Evolutionary conservation across 1,284 basidiomycete genomes (phyloP), one percentile per base, ranked within the genome.

Genomic region (Austroboletus novae-zelandiae): DNA sequence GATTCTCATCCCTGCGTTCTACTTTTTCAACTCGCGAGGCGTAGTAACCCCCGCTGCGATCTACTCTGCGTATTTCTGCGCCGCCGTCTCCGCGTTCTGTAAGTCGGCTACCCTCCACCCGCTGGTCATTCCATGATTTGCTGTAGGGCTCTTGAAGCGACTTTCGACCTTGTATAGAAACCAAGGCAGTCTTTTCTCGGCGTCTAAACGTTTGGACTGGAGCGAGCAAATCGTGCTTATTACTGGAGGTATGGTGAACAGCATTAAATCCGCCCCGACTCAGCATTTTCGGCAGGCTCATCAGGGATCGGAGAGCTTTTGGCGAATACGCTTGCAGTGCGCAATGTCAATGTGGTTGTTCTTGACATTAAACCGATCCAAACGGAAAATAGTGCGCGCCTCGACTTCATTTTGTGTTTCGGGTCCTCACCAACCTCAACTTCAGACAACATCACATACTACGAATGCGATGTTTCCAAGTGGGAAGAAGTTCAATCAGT

Each of bases 401-500:
- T 50, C 20, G 55, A 23, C 20, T 40, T 42, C 5, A 29, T 53
- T 20, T 40, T 35, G 20, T 20, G 3, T 30, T 25, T 40, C 43
- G 14, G 15, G 29, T 17, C 10, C 52, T 47, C 53, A 51, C 35
- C 34, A 23, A 43, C 27, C 37, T 32, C 17, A 29, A 18, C 20
- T 44, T 31, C 52, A 92, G 91, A 85, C 60, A 89, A 89, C 55
- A 85, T 91, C 61, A 71, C 75, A 1, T 95, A 85, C 71, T 92
- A 91, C 66, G 80, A 87, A 62, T 96, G 94, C 59, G 92, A 98
- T 64, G 83, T 97, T n/a, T 89, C 91, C 0, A 84, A 91, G 54
- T 89, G 83, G 79, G 83, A 88, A 47, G 83, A 89, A 58, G 91
- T 97, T 2, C 74, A 89, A 52, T 76, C 74, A 0, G 80, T 87